Conservation (phyloP, 805 yeast species). For the Limtongia smithiae region DNA sequence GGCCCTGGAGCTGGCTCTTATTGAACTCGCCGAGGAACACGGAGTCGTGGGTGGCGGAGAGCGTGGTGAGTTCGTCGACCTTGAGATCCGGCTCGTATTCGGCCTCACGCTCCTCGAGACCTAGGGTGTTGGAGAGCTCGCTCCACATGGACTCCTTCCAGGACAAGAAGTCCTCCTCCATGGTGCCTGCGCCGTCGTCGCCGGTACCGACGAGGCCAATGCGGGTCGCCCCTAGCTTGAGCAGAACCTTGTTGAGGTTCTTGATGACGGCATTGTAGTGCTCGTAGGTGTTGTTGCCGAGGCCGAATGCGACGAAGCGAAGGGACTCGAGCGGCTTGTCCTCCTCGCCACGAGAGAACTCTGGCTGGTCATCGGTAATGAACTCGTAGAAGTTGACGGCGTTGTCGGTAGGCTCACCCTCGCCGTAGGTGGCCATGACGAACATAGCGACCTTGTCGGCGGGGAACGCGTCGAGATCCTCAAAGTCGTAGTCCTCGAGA, state of each 20-base stretch:
- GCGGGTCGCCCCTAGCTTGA: constrained; percentile 64
- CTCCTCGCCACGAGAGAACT: constrained; percentile 41
- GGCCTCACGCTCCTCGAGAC: constrained; percentile 75
- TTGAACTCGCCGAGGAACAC: constrained; percentile 83
- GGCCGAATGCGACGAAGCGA: constrained; percentile 75
- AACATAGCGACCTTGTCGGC: constrained; percentile 62
- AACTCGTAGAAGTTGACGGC: constrained; percentile 78
- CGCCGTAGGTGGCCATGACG: constrained; percentile 92
- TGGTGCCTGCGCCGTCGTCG: constrained; percentile 90
- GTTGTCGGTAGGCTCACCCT: constrained; percentile 97
- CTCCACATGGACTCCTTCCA: constrained; percentile 85
- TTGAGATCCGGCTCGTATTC: constrained; percentile 66
- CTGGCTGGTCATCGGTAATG: constrained; percentile 51
- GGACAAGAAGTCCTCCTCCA: constrained; percentile 89
- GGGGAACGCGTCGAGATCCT: constrained; percentile 63
- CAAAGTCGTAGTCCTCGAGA: constrained; percentile 82
- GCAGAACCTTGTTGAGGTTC: constrained; percentile 48
- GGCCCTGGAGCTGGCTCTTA: constrained; percentile 46
- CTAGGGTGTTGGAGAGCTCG: constrained; percentile 56
- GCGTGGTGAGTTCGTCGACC: constrained; percentile 32
- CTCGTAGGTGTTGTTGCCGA: constrained; percentile 94
- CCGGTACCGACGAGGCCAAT: constrained; percentile 84
- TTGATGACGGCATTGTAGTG: constrained; percentile 79
- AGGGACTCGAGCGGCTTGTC: constrained; percentile 48
- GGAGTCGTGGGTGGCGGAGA: constrained; percentile 40